Conservation (phyloP, 2,329 filamentous ascomycete genomes). For the Dothistroma pini region DNA sequence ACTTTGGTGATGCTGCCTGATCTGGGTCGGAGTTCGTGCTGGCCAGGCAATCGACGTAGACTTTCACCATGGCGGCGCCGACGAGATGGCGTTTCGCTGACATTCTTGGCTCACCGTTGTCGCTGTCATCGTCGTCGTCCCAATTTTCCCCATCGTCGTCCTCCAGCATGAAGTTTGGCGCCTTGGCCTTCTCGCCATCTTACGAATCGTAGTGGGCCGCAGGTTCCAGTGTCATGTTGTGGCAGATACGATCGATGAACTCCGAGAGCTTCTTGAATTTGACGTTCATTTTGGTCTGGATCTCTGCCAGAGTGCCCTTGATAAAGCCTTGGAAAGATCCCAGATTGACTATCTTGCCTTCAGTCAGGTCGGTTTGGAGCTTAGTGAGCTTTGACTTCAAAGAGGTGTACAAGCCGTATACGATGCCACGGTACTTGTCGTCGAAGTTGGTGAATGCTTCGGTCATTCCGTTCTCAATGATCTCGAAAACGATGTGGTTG, state of each 20-base stretch:
- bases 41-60: not conserved
- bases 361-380: not conserved
- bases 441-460: not conserved
- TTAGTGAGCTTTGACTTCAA: not conserved
- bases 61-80: not conserved
- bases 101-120: not conserved
- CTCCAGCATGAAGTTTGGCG: not conserved
- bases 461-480: not conserved
- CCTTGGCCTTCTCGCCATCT: not conserved
- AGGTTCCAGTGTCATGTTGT: not conserved
- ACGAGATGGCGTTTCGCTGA: slow-evolving; percentile 1
- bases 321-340: slow-evolving; percentile 1
- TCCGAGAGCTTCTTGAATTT: slow-evolving; percentile 1
- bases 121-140: not conserved
- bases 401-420: not conserved
- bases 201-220: not conserved
- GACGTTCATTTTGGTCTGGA: not conserved
- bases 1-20: not conserved
- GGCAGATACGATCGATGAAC: not conserved
- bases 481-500: not conserved
- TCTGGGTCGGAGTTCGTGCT: not conserved
- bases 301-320: not conserved
- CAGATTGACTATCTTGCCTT: not conserved
- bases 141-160: not conserved
- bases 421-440: not conserved